Evolutionary conservation across 805 yeast species (phyloP).

Genomic region (Pichia sporocuriosa): DNA sequence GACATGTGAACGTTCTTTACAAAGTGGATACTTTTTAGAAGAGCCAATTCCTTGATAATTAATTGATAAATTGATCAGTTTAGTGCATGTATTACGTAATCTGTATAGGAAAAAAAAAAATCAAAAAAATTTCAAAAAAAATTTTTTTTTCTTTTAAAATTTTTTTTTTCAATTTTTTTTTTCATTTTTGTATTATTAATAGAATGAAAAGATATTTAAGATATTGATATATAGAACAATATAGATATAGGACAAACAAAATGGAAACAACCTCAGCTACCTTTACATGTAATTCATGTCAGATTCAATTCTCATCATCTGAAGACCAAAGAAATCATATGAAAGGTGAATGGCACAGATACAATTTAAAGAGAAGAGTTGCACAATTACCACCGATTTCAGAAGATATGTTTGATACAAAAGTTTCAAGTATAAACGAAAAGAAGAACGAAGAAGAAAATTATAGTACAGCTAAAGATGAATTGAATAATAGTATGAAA

Average conservation of each 20-base stretch:
- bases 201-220: background rate
- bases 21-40: slow-evolving; percentile 64
- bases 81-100: background rate
- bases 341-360: slow-evolving; percentile 98
- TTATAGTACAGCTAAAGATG: background rate
- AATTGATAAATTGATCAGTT: too few relatives aligned
- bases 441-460: slow-evolving; percentile 22
- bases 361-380: slow-evolving; percentile 88
- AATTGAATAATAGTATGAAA: slow-evolving; percentile 14
- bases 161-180: background rate
- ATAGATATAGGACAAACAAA: too few relatives aligned
- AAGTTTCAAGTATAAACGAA: slow-evolving; percentile 20
- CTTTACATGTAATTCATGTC: slow-evolving; percentile 84
- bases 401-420: slow-evolving; percentile 24
- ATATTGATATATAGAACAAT: background rate
- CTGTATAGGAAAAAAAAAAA: background rate
- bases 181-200: background rate
- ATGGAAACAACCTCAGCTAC: slow-evolving; percentile 10
- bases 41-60: slow-evolving; percentile 54
- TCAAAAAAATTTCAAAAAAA: background rate
- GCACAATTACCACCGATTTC: slow-evolving; percentile 68
- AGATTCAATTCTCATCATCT: slow-evolving; percentile 68
- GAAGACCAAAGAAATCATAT: slow-evolving; percentile 86
- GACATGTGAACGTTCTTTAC: slow-evolving; percentile 55
- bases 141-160: slow-evolving; percentile 1